A percentile compares a stretch with the other conserved stretches of the same genome.
Conservation (phyloP, 495 filamentous ascomycete genomes). For the Neurospora sp. region DNA sequence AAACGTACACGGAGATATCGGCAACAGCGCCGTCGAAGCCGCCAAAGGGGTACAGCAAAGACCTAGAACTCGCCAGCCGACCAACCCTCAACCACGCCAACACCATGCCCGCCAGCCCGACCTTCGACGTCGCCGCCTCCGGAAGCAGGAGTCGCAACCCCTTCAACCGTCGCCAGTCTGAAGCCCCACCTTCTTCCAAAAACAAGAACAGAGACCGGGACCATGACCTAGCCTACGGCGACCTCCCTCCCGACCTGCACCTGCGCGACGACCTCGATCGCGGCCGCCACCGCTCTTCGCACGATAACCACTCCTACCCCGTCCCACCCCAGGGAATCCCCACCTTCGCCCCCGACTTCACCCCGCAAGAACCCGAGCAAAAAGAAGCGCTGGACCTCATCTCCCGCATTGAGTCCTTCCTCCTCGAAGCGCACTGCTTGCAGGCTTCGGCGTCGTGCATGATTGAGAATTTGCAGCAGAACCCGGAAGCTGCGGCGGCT, state of each 20-base stretch:
- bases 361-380: slow-evolving; percentile 42
- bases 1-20: slow-evolving; percentile 34
- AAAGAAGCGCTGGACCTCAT: slow-evolving; percentile 49
- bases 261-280: slow-evolving; percentile 32
- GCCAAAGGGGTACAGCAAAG: slow-evolving; percentile 28
- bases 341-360: neutral
- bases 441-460: slow-evolving; percentile 75
- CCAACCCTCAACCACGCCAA: slow-evolving; percentile 24
- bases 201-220: slow-evolving; percentile 55
- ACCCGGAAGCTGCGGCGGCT: slow-evolving; percentile 88
- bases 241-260: slow-evolving; percentile 46
- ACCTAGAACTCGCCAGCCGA: slow-evolving; percentile 26
- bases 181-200: slow-evolving; percentile 16
- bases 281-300: slow-evolving; percentile 10
- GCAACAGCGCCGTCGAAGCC: slow-evolving; percentile 30
- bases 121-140: neutral
- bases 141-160: neutral
- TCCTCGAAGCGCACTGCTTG: slow-evolving; percentile 79
- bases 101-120: slow-evolving; percentile 13
- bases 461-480: slow-evolving; percentile 78
- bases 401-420: slow-evolving; percentile 54
- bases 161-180: slow-evolving; percentile 5
- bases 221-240: slow-evolving; percentile 81
- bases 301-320: neutral
- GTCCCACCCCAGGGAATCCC: neutral